Evolutionary conservation across 306 rosid species (phyloP).

Genomic region (Pterocarpus santalinus): DNA sequence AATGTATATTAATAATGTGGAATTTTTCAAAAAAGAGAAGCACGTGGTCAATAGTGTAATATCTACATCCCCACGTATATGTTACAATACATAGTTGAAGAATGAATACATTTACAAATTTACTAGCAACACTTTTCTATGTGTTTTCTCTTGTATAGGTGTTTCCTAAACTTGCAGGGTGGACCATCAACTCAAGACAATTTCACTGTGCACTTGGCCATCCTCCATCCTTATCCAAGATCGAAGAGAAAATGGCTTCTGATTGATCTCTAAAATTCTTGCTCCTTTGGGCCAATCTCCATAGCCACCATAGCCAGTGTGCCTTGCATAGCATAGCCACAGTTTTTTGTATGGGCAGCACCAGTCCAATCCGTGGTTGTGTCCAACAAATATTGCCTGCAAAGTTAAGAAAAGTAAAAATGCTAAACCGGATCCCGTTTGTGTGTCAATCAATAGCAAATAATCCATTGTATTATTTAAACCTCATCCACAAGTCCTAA

Average conservation of each 20-base stretch:
- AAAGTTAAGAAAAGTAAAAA: constrained; percentile 39
- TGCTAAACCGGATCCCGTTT: neutral
- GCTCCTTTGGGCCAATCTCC: constrained; percentile 84
- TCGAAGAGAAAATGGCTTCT: constrained; percentile 68
- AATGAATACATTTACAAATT: constrained; percentile 6
- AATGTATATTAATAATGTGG: neutral
- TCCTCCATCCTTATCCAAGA: constrained; percentile 90
- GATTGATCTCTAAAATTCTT: constrained; percentile 63
- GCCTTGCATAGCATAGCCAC: constrained; percentile 86
- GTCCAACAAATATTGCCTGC: constrained; percentile 91
- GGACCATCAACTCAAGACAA: constrained; percentile 53
- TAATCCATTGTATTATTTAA: neutral
- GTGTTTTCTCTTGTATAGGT: neutral
- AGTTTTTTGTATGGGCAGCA: constrained; percentile 75
- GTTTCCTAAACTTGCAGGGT: neutral
- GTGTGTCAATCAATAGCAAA: neutral
- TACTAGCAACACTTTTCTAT: neutral
- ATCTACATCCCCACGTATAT: neutral
- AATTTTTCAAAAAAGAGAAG: neutral
- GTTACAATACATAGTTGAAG: constrained; percentile 4
- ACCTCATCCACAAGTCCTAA: neutral
- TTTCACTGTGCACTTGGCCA: constrained; percentile 66
- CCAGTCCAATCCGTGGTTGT: constrained; percentile 92
- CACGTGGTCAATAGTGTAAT: too few species aligned
- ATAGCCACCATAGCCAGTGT: constrained; percentile 84